Percentiles rank a stretch among this genome's conserved stretches.
Evolutionary conservation across 768 basidiomycete genomes (phyloP).

Genomic region (Suillus lakei): DNA sequence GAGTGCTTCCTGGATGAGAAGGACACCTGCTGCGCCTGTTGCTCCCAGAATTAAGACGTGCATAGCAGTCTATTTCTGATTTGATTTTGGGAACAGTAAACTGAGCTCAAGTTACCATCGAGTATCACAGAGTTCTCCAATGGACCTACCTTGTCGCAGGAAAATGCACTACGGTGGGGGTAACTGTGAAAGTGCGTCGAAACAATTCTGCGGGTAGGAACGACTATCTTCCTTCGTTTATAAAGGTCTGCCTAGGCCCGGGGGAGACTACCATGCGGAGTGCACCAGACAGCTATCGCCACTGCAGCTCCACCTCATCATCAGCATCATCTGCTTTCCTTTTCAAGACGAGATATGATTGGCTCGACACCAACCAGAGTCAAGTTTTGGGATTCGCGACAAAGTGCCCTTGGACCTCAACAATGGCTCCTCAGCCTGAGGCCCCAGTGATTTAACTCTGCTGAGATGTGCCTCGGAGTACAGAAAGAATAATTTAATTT

Average conservation of each 20-base stretch:
- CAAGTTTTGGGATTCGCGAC: too few species aligned
- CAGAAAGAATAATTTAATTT: too few species aligned
- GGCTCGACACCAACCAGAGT: too few species aligned
- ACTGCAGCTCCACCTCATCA: not conserved
- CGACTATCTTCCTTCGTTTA: not conserved
- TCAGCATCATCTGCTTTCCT: not conserved
- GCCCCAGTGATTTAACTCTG: not conserved
- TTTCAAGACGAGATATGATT: not conserved
- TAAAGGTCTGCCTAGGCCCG: not conserved
- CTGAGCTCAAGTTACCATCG: not conserved
- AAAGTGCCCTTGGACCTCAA: not conserved
- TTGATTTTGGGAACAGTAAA: not conserved
- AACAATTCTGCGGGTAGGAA: not conserved
- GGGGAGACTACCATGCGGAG: not conserved
- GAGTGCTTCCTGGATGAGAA: slow-evolving; percentile 61
- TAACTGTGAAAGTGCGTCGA: not conserved
- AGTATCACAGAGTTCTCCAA: not conserved
- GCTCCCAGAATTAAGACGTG: slow-evolving; percentile 71
- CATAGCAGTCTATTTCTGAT: slow-evolving; percentile 33
- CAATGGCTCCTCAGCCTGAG: not conserved
- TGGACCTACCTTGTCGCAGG: not conserved
- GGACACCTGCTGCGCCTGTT: slow-evolving; percentile 65
- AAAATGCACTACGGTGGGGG: not conserved
- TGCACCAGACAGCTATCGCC: not conserved
- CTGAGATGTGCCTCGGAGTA: not conserved